Percentiles rank a stretch among this genome's conserved stretches.
These are phyloP conservation scores for Lonicera japonica DNA, from an alignment of 129 eudicot species.

Conservation along the genomic window DNA sequence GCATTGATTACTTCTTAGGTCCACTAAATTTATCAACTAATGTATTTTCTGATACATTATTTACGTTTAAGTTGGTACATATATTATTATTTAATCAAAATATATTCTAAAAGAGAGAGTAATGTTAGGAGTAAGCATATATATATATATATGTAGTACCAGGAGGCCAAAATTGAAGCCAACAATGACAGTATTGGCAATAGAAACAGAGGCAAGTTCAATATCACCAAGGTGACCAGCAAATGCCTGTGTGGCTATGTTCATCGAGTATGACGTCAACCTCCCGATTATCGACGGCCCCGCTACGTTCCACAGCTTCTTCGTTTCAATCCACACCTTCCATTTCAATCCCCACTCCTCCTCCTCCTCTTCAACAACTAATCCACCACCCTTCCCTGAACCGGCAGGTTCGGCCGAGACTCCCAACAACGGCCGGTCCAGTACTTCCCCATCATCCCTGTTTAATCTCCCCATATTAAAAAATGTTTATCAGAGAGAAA, in stretches of 20 bases:
- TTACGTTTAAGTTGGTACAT: too few species aligned
- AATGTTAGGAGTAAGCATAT: too few species aligned
- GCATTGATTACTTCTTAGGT: too few species aligned
- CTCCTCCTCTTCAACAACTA: not conserved
- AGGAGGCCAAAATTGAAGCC: constrained; percentile 29
- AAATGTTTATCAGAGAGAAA: not conserved
- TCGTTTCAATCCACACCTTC: constrained; percentile 20
- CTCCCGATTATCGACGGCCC: constrained; percentile 26
- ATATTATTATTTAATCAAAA: too few species aligned
- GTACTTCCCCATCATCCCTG: not conserved
- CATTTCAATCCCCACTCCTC: not conserved
- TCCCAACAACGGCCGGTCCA: not conserved
- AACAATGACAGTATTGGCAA: constrained; percentile 13
- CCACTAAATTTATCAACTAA: too few species aligned
- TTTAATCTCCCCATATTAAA: not conserved
- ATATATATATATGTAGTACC: constrained; percentile 5
- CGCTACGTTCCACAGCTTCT: constrained; percentile 22
- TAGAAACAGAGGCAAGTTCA: constrained; percentile 26
- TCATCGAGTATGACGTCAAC: constrained; percentile 11
- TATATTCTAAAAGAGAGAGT: too few species aligned
- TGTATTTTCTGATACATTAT: too few species aligned
- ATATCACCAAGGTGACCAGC: constrained; percentile 36
- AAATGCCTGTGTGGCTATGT: constrained; percentile 28
- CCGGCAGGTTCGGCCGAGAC: not conserved
- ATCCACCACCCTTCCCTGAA: not conserved